Evolutionary conservation across 2,329 filamentous ascomycete species (phyloP).

Genomic region (Pseudopyrenochaeta lycopersici): DNA sequence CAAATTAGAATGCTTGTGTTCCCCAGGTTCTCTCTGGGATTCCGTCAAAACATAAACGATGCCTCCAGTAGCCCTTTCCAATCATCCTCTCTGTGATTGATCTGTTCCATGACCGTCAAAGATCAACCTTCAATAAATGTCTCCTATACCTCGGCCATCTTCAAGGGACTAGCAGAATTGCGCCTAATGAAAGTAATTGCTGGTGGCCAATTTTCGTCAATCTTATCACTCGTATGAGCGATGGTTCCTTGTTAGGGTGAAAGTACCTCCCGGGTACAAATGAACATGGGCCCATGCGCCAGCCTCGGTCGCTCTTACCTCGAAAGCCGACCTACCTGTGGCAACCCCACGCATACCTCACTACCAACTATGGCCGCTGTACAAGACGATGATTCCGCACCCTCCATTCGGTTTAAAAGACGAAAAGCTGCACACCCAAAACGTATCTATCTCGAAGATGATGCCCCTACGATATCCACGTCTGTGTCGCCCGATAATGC

Average conservation of each 20-base stretch:
- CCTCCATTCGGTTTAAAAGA: conserved; percentile 42
- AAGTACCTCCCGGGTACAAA: no score
- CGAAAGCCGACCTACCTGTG: conserved; percentile 2
- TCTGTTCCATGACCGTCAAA: no score
- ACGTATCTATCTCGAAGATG: conserved; percentile 26
- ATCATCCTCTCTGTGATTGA: no score
- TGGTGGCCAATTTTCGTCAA: no score
- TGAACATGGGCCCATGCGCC: background rate
- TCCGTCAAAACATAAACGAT: no score
- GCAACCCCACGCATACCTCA: conserved; percentile 1
- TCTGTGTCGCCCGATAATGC: conserved; percentile 14
- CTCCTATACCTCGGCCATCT: no score
- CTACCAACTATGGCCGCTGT: conserved; percentile 21
- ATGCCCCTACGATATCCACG: conserved; percentile 5
- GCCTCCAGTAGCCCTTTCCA: no score
- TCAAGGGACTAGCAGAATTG: no score
- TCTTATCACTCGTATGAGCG: background rate
- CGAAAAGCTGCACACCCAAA: conserved; percentile 40
- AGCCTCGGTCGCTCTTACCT: conserved; percentile 7
- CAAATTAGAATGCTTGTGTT: no score
- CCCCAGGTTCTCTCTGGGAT: no score
- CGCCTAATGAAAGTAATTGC: no score
- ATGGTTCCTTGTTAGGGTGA: background rate
- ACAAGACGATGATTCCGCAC: conserved; percentile 20
- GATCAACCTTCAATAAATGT: no score